Evolutionary conservation across 176 grass and related monocot genomes (phyloP).

Genomic region (Ensete glaucum): DNA sequence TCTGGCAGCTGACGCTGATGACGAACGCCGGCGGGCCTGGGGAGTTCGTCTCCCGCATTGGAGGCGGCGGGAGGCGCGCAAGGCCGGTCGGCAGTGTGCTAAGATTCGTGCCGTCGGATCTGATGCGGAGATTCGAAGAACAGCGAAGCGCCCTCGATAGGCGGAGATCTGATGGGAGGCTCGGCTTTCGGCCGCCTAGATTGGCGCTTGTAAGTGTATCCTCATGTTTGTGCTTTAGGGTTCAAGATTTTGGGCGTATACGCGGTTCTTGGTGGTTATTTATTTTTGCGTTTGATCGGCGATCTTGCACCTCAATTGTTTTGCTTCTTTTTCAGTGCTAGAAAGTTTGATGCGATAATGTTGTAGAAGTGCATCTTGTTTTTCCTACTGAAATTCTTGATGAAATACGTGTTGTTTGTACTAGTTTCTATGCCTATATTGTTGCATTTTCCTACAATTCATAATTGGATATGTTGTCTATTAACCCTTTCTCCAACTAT

Average conservation of each 20-base stretch:
- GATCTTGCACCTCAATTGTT: background rate
- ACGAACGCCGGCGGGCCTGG: background rate
- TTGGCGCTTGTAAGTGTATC: slow-evolving; percentile 34
- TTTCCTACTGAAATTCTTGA: background rate
- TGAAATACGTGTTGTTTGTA: too few relatives aligned
- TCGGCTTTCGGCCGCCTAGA: slow-evolving; percentile 25
- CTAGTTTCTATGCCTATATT: too few relatives aligned
- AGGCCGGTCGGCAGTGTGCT: slow-evolving; percentile 12
- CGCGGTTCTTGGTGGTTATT: background rate
- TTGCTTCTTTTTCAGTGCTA: background rate
- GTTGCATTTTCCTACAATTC: too few relatives aligned
- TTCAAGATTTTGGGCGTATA: slow-evolving; percentile 4
- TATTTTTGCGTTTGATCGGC: background rate
- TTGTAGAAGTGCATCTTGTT: background rate
- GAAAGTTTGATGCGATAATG: background rate
- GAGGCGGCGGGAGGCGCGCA: background rate
- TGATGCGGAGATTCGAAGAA: slow-evolving; percentile 18
- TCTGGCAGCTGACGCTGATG: slow-evolving; percentile 23
- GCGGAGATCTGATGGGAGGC: slow-evolving; percentile 34
- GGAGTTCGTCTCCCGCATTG: background rate
- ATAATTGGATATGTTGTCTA: too few relatives aligned
- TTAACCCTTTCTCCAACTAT: too few relatives aligned
- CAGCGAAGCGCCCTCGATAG: slow-evolving; percentile 9
- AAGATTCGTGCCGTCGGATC: slow-evolving; percentile 23
- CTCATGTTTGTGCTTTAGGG: background rate